These are phyloP conservation scores for Colletotrichum destructivum DNA, from an alignment of 2,329 filamentous ascomycete genomes.

Conservation along the genomic window DNA sequence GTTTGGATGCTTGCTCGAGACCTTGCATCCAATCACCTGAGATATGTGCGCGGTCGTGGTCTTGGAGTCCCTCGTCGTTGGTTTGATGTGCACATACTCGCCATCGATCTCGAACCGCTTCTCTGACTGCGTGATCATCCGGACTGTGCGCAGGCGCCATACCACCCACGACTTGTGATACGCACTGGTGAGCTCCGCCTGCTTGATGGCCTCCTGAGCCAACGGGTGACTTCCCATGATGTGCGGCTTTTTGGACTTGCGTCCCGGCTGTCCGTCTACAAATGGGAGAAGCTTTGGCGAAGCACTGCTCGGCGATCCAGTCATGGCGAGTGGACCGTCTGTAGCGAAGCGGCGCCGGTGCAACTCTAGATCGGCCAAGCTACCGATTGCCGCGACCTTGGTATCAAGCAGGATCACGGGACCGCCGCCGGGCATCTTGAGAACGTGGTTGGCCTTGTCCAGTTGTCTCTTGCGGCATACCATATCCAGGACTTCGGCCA, in stretches of 20 bases:
- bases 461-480: slow-evolving; percentile 84
- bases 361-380: slow-evolving; percentile 82
- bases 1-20: slow-evolving; percentile 83
- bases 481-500: slow-evolving; percentile 84
- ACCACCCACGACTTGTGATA: slow-evolving; percentile 85
- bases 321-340: slow-evolving; percentile 79
- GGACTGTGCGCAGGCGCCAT: slow-evolving; percentile 86
- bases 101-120: slow-evolving; percentile 85
- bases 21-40: slow-evolving; percentile 86
- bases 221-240: slow-evolving; percentile 76
- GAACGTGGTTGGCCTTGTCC: slow-evolving; percentile 84
- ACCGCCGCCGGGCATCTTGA: slow-evolving; percentile 82
- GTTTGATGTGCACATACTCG: slow-evolving; percentile 90
- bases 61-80: slow-evolving; percentile 76
- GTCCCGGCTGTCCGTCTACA: slow-evolving; percentile 56
- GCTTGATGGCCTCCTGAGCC: slow-evolving; percentile 73
- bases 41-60: slow-evolving; percentile 87
- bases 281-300: slow-evolving; percentile 76
- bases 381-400: slow-evolving; percentile 83
- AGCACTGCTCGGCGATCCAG: slow-evolving; percentile 77
- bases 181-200: slow-evolving; percentile 69
- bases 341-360: slow-evolving; percentile 82
- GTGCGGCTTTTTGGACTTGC: slow-evolving; percentile 68
- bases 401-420: slow-evolving; percentile 84
- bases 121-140: slow-evolving; percentile 82